Conservation (phyloP, 768 basidiomycete genomes). For the Boletus huronensis region DNA sequence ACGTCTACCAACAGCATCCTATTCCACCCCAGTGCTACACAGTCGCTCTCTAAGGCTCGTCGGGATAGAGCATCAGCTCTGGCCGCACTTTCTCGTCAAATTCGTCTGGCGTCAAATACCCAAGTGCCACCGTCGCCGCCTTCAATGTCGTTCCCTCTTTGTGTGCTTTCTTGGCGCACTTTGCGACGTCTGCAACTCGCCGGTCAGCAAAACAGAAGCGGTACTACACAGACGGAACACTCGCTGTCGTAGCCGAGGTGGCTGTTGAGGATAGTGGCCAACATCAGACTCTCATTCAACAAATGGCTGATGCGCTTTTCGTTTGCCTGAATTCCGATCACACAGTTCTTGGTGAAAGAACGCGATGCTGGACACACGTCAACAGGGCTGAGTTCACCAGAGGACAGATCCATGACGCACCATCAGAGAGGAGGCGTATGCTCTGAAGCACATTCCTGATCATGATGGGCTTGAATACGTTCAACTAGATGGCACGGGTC, state of each 20-base stretch:
- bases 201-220: conserved; percentile 7
- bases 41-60: conserved; percentile 36
- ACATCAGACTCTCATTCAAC: conserved; percentile 94
- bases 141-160: conserved; percentile 96
- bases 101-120: conserved; percentile 82
- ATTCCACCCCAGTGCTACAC: background rate
- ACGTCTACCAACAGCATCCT: background rate
- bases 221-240: conserved; percentile 32
- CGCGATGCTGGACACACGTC: conserved; percentile 55
- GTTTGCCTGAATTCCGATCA: conserved; percentile 94
- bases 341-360: conserved; percentile 96
- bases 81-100: conserved; percentile 94
- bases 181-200: conserved; percentile 76
- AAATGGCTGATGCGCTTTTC: conserved; percentile 87
- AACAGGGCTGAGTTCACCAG: conserved; percentile 5
- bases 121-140: conserved; percentile 87
- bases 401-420: conserved; percentile 38
- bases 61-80: conserved; percentile 84
- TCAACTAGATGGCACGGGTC: conserved; percentile 54
- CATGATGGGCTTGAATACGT: conserved; percentile 99
- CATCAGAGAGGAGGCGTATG: conserved; percentile 90
- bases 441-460: conserved; percentile 98
- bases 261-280: conserved; percentile 95
- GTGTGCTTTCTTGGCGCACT: conserved; percentile 99
- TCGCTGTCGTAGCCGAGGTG: conserved; percentile 95